A percentile compares a stretch with the other conserved stretches of the same genome.
Evolutionary conservation across 352 stramenopile genomes (phyloP).

Genomic region (Phytopythium ostracodes): DNA sequence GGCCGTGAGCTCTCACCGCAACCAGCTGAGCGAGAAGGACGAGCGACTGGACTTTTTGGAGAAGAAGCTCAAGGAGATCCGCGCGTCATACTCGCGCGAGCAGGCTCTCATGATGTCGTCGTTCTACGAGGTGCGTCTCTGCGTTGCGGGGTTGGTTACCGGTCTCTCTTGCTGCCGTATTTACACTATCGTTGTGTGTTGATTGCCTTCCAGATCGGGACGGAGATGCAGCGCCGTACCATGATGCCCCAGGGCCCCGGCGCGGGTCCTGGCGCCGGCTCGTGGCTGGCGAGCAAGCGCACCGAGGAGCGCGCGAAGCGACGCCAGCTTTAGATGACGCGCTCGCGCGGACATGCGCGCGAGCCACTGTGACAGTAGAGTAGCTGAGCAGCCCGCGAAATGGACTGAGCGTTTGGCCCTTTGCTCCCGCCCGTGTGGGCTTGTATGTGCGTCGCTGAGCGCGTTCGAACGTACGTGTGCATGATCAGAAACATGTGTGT

Average conservation of each 20-base stretch:
- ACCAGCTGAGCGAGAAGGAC: conserved; percentile 86
- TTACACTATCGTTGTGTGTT: not conserved
- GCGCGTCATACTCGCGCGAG: conserved; percentile 75
- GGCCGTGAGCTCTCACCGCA: conserved; percentile 82
- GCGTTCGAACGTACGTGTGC: not conserved
- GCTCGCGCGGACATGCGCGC: not conserved
- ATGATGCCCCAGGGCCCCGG: conserved; percentile 79
- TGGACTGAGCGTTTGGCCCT: conserved; percentile 1
- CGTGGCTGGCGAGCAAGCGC: conserved; percentile 82
- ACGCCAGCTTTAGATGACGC: conserved; percentile 43
- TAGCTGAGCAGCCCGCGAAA: conserved; percentile 2
- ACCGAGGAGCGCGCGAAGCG: conserved; percentile 82
- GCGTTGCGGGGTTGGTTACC: not conserved
- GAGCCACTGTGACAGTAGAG: conserved; percentile 8
- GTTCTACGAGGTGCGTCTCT: conserved; percentile 73
- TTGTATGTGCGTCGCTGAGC: not conserved
- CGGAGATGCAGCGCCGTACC: conserved; percentile 83
- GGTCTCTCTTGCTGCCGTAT: not conserved
- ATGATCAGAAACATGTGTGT: too few relatives aligned
- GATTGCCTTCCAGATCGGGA: conserved; percentile 54
- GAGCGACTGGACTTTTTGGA: conserved; percentile 82
- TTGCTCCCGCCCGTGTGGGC: not conserved
- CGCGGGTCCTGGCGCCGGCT: conserved; percentile 39
- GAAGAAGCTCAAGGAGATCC: conserved; percentile 83
- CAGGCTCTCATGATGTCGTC: conserved; percentile 87